These are phyloP conservation scores for Gynochthodes officinalis DNA, from an alignment of 257 asterid species.

Conservation along the genomic window DNA sequence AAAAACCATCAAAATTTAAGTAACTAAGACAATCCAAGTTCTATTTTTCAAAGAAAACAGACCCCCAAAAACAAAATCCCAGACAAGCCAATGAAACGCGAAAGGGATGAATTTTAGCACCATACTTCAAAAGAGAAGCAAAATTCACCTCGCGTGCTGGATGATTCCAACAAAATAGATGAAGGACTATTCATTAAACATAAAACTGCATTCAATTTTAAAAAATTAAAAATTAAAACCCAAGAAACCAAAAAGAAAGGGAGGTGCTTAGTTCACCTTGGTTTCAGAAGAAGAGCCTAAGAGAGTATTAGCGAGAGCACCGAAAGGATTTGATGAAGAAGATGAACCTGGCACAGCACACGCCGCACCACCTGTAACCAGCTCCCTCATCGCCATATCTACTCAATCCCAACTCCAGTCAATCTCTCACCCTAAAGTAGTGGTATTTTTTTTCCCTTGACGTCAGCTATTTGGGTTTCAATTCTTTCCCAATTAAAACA, in stretches of 20 bases:
- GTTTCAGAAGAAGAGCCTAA: slow-evolving; percentile 93
- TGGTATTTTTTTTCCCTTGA: too few relatives aligned
- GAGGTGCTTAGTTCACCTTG: slow-evolving; percentile 40
- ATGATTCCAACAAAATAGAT: background rate
- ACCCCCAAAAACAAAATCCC: background rate
- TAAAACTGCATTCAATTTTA: background rate
- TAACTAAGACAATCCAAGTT: background rate
- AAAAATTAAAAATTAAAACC: too few relatives aligned
- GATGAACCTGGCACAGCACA: slow-evolving; percentile 88
- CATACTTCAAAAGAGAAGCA: background rate
- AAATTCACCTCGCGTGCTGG: background rate
- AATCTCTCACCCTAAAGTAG: background rate
- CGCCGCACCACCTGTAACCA: slow-evolving; percentile 82
- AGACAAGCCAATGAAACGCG: background rate
- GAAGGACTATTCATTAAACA: background rate
- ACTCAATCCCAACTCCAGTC: background rate
- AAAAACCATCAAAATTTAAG: background rate
- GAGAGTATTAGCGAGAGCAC: slow-evolving; percentile 84
- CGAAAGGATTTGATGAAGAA: slow-evolving; percentile 87
- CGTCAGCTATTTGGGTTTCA: background rate
- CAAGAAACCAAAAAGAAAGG: background rate
- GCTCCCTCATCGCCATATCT: slow-evolving; percentile 88
- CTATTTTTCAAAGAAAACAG: background rate
- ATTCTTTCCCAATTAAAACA: slow-evolving; percentile 1
- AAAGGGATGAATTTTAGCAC: background rate